These are phyloP conservation scores for Entomortierella lignicola DNA, from an alignment of 192 early-diverging fungal genomes.

Conservation along the genomic window DNA sequence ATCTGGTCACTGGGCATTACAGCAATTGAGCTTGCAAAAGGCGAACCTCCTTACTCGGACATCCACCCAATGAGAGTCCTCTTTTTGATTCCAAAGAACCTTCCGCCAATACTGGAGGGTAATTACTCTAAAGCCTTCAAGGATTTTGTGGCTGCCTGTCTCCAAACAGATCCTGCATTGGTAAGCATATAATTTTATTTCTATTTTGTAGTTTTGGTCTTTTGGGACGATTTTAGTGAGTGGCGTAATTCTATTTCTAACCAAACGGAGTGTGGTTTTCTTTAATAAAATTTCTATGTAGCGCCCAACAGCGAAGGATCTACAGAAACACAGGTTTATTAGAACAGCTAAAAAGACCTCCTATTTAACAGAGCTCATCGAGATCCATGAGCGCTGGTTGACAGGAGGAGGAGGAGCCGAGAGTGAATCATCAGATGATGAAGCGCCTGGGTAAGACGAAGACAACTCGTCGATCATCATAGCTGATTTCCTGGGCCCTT, in stretches of 20 bases:
- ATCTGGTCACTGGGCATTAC: slow-evolving; percentile 99
- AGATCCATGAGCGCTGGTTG: slow-evolving; percentile 85
- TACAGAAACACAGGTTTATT: slow-evolving; percentile 91
- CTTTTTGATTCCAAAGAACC: slow-evolving; percentile 92
- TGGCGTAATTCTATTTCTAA: too few relatives aligned
- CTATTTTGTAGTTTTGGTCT: background rate
- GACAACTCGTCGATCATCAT: slow-evolving; percentile 5
- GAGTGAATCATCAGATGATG: slow-evolving; percentile 63
- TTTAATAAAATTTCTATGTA: slow-evolving; percentile 53
- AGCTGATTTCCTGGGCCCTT: too few relatives aligned
- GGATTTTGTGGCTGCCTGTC: slow-evolving; percentile 89
- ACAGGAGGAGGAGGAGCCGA: slow-evolving; percentile 63
- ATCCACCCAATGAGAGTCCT: slow-evolving; percentile 96
- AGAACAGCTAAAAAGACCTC: slow-evolving; percentile 84
- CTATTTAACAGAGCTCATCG: slow-evolving; percentile 87
- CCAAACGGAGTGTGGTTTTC: background rate
- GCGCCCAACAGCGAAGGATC: slow-evolving; percentile 89
- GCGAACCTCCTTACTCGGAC: slow-evolving; percentile 92
- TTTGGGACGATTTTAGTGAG: background rate
- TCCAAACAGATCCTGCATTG: slow-evolving; percentile 85
- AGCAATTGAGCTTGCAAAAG: slow-evolving; percentile 95
- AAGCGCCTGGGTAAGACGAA: slow-evolving; percentile 36
- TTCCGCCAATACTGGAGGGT: slow-evolving; percentile 84
- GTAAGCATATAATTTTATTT: too few relatives aligned
- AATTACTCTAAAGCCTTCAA: slow-evolving; percentile 85